These are phyloP conservation scores for Rhodomyrtus tomentosa DNA, from an alignment of 345 rosid species.

Conservation along the genomic window DNA sequence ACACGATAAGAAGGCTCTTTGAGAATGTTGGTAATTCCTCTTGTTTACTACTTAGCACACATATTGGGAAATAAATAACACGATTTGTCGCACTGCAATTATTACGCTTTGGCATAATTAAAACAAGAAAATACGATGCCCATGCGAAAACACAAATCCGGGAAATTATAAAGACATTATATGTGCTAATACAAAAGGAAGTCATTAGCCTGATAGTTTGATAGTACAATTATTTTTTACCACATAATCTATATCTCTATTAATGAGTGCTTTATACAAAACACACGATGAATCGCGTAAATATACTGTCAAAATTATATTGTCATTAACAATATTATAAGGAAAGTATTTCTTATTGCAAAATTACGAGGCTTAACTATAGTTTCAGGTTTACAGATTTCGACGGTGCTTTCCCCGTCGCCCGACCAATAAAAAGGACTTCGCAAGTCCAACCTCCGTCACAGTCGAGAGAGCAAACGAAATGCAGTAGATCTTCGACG, in stretches of 20 bases:
- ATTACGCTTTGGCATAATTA: background rate
- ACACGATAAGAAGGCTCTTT: no score
- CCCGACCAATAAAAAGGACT: background rate
- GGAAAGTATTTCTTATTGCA: no score
- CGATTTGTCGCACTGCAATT: background rate
- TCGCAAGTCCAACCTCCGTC: background rate
- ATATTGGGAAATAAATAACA: background rate
- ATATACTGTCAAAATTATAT: no score
- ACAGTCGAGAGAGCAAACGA: background rate
- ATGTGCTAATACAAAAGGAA: background rate
- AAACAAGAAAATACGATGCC: background rate
- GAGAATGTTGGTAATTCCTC: no score
- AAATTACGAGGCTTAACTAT: background rate
- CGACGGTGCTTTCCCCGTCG: background rate
- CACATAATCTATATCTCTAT: no score
- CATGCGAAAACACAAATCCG: background rate
- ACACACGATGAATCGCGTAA: no score
- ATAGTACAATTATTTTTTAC: no score
- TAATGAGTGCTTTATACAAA: no score
- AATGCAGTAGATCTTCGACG: background rate
- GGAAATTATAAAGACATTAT: background rate
- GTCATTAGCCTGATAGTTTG: no score
- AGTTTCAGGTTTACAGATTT: background rate
- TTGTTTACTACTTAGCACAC: background rate
- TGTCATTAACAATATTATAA: no score